These are phyloP conservation scores for Volvariella volvacea DNA, from an alignment of 1,284 basidiomycete genomes.

Conservation along the genomic window DNA sequence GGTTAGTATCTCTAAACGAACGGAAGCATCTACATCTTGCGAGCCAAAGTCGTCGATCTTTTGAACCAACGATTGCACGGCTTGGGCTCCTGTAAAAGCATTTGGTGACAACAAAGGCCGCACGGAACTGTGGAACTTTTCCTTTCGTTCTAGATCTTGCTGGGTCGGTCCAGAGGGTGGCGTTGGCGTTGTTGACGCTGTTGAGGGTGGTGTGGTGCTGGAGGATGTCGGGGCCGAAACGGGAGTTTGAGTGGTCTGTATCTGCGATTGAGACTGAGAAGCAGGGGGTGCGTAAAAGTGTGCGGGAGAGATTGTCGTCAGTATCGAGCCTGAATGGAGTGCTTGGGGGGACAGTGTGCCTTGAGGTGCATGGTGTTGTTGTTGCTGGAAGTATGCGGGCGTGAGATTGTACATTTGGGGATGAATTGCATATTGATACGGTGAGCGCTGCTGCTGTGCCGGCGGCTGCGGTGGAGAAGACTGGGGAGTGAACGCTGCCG, in stretches of 20 bases:
- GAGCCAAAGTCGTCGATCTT: conserved; percentile 53
- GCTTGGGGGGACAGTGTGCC: conserved; percentile 62
- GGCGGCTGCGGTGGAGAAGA: conserved; percentile 13
- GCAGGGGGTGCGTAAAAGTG: conserved; percentile 31
- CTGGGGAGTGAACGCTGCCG: conserved; percentile 27
- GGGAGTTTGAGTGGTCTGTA: conserved; percentile 11
- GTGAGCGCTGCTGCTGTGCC: conserved; percentile 20
- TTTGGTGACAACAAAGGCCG: conserved; percentile 46
- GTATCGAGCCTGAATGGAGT: conserved; percentile 46
- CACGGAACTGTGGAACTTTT: conserved; percentile 42
- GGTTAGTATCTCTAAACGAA: conserved; percentile 63
- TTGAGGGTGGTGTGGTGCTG: conserved; percentile 3
- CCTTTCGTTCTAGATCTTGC: conserved; percentile 32
- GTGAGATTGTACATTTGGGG: conserved; percentile 19
- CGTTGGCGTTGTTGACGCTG: not conserved
- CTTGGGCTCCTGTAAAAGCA: conserved; percentile 62
- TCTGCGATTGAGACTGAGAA: conserved; percentile 10
- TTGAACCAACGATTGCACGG: conserved; percentile 50
- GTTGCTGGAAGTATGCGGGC: conserved; percentile 27
- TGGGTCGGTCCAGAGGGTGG: conserved; percentile 9
- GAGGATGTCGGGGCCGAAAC: conserved; percentile 14
- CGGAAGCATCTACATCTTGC: conserved; percentile 51
- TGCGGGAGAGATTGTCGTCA: conserved; percentile 32
- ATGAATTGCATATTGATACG: conserved; percentile 21
- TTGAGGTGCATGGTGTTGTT: conserved; percentile 33